These are phyloP conservation scores for Candida maesae DNA, from an alignment of 805 yeast species.

Conservation along the genomic window DNA sequence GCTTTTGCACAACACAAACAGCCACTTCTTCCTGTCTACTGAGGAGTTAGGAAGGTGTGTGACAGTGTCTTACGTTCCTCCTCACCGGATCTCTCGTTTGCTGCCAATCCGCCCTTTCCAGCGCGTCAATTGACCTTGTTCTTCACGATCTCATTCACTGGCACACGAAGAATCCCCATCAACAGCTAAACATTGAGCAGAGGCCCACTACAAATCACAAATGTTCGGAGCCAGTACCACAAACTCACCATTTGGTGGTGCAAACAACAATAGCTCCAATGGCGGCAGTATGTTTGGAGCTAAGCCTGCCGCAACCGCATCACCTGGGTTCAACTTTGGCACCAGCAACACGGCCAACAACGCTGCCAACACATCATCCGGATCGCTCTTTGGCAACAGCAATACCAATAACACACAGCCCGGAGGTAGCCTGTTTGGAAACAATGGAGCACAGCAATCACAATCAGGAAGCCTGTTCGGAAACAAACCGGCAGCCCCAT, in stretches of 20 bases:
- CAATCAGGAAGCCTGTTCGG: slow-evolving; percentile 19
- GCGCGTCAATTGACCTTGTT: neutral
- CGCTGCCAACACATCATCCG: slow-evolving; percentile 3
- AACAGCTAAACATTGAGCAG: neutral
- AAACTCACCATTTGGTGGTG: slow-evolving; percentile 18
- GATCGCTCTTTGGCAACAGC: slow-evolving; percentile 12
- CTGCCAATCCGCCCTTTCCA: neutral
- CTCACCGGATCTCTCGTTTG: neutral
- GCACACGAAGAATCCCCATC: neutral
- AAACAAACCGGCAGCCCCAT: slow-evolving; percentile 4
- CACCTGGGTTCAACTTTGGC: slow-evolving; percentile 11
- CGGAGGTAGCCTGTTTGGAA: slow-evolving; percentile 12
- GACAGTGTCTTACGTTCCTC: too few species aligned
- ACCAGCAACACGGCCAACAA: slow-evolving; percentile 6
- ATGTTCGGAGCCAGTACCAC: slow-evolving; percentile 19
- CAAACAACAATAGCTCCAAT: slow-evolving; percentile 1
- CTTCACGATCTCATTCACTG: neutral
- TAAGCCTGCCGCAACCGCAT: slow-evolving; percentile 4
- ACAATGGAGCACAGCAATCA: slow-evolving; percentile 1
- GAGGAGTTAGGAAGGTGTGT: too few species aligned
- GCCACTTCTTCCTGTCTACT: neutral
- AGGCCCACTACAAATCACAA: neutral
- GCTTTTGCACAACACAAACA: neutral
- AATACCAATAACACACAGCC: neutral
- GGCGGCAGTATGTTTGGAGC: slow-evolving; percentile 13